These are phyloP conservation scores for Metschnikowia peoriensis DNA, from an alignment of 805 yeast species.

Conservation along the genomic window DNA sequence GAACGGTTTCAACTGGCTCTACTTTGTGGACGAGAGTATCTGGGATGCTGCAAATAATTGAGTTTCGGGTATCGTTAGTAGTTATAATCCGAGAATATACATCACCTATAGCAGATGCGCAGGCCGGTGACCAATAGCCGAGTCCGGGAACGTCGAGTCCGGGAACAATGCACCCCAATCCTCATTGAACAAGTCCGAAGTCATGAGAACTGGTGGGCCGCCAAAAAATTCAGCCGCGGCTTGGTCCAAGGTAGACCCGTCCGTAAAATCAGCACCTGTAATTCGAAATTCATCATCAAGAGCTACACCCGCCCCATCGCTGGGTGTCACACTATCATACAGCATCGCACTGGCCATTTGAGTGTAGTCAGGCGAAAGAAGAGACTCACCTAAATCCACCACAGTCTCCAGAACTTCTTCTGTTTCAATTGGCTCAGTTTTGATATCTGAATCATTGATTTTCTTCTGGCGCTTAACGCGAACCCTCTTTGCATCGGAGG, in stretches of 20 bases:
- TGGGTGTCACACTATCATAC: not conserved
- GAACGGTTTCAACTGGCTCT: slow-evolving; percentile 86
- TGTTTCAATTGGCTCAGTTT: not conserved
- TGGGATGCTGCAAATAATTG: slow-evolving; percentile 39
- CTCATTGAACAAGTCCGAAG: slow-evolving; percentile 45
- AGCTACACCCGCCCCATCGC: not conserved
- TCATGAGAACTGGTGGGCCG: slow-evolving; percentile 53
- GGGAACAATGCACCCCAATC: slow-evolving; percentile 53
- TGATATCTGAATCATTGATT: not conserved
- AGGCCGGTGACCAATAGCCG: slow-evolving; percentile 26
- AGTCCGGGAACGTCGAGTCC: slow-evolving; percentile 47
- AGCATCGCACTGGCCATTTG: not conserved
- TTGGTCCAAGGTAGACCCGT: slow-evolving; percentile 17
- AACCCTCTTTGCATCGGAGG: not conserved
- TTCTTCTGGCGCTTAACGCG: slow-evolving; percentile 5
- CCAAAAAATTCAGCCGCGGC: slow-evolving; percentile 43
- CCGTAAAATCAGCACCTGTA: slow-evolving; percentile 4
- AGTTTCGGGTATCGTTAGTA: not conserved
- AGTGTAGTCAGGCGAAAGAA: not conserved
- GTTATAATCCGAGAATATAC: not conserved
- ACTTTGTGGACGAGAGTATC: slow-evolving; percentile 74
- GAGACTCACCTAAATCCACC: not conserved
- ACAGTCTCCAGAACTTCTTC: not conserved
- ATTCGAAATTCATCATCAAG: slow-evolving; percentile 5
- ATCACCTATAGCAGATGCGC: not conserved